phyloP scores from a whole-genome alignment of 2,329 filamentous ascomycete genomes.

The Clonostachys rosea region DNA sequence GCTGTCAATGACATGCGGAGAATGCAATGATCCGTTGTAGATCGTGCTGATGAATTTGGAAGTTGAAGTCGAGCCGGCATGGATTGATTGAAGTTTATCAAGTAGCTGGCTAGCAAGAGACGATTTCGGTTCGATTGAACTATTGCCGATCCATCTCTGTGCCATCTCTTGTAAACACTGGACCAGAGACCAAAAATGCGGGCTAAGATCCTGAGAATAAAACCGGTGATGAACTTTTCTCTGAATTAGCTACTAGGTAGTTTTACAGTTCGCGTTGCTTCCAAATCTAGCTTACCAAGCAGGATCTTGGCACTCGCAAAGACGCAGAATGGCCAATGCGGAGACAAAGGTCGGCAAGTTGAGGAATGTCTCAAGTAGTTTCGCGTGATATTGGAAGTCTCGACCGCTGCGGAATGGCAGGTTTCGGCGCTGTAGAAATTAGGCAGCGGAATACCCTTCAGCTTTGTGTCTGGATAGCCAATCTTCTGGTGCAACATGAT shows the following conservation, averaged over 20 bases:
- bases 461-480: slow-evolving; percentile 28
- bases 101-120: slow-evolving; percentile 12
- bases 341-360: slow-evolving; percentile 14
- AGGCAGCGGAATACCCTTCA: slow-evolving; percentile 27
- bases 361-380: slow-evolving; percentile 36
- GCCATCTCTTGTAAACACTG: slow-evolving; percentile 19
- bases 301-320: slow-evolving; percentile 39
- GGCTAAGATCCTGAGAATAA: slow-evolving; percentile 9
- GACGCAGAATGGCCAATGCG: slow-evolving; percentile 38
- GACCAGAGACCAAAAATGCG: slow-evolving; percentile 19
- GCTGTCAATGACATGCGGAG: slow-evolving; percentile 4
- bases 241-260: too few relatives aligned
- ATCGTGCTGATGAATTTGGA: too few relatives aligned
- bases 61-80: too few relatives aligned
- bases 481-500: slow-evolving; percentile 43
- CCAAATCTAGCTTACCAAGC: slow-evolving; percentile 10
- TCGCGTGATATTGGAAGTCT: slow-evolving; percentile 36
- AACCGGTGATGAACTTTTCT: slow-evolving; percentile 18
- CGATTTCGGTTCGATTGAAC: background rate
- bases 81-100: slow-evolving; percentile 3
- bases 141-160: slow-evolving; percentile 14
- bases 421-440: slow-evolving; percentile 41
- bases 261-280: too few relatives aligned
- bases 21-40: slow-evolving; percentile 2
- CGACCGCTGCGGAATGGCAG: slow-evolving; percentile 36